These are phyloP conservation scores for Solanum chacoense DNA, from an alignment of 305 asterid species.

Conservation along the genomic window DNA sequence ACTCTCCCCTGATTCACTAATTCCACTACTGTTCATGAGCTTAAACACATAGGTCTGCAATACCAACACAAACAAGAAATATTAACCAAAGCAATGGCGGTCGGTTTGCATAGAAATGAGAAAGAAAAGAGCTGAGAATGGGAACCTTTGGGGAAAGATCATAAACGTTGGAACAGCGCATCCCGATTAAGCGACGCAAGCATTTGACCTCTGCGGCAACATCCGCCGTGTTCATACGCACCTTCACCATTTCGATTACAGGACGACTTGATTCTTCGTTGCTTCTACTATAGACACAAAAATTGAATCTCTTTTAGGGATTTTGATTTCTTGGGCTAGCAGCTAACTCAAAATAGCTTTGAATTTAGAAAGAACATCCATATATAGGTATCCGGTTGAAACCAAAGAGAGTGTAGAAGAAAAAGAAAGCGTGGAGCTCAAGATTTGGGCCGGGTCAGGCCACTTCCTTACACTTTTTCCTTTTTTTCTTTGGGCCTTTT, in stretches of 20 bases:
- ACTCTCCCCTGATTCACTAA: conserved; percentile 93
- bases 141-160: conserved; percentile 85
- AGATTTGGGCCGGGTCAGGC: neutral
- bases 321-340: neutral
- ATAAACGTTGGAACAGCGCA: conserved; percentile 97
- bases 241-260: conserved; percentile 71
- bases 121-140: neutral
- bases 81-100: neutral
- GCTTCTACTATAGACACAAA: neutral
- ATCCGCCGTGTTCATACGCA: conserved; percentile 97
- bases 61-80: neutral
- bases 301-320: neutral
- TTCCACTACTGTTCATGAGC: conserved; percentile 94
- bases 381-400: neutral
- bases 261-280: neutral
- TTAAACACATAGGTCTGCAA: conserved; percentile 88
- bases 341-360: neutral
- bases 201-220: conserved; percentile 99
- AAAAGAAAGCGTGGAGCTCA: neutral
- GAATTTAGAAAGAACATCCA: neutral
- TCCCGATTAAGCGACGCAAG: conserved; percentile 83
- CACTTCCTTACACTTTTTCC: neutral
- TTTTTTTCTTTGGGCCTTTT: neutral
- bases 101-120: neutral
- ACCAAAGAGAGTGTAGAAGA: neutral